A percentile compares a stretch with the other conserved stretches of the same genome.
Conservation (phyloP, 1,284 basidiomycete species). For the Puccinia polysora region DNA sequence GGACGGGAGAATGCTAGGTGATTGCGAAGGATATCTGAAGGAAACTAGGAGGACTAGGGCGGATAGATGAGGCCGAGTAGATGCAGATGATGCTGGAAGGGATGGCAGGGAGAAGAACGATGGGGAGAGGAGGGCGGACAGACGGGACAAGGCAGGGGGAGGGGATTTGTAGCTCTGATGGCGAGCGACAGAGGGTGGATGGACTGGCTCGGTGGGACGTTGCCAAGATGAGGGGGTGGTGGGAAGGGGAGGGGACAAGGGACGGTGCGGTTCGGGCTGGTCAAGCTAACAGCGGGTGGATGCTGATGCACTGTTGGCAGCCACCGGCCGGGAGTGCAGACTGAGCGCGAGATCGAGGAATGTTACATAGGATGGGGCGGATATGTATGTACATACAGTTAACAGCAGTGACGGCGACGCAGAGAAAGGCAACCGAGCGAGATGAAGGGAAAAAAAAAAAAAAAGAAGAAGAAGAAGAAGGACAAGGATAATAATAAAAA, state of each 20-base stretch:
- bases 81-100: too few species aligned
- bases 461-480: too few species aligned
- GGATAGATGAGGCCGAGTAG: too few species aligned
- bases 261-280: conserved; percentile 26
- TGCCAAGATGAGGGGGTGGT: conserved; percentile 15
- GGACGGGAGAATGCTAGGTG: neutral
- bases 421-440: conserved; percentile 39
- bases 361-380: neutral
- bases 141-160: neutral
- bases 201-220: conserved; percentile 35
- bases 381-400: neutral
- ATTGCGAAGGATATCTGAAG: neutral
- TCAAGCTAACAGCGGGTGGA: conserved; percentile 21
- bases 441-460: neutral
- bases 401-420: conserved; percentile 9
- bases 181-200: neutral
- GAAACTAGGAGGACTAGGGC: neutral
- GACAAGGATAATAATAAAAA: too few species aligned
- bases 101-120: neutral
- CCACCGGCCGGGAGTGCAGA: conserved; percentile 24
- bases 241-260: neutral
- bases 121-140: neutral
- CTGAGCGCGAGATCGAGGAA: conserved; percentile 16
- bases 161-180: neutral
- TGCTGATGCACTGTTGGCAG: conserved; percentile 16